phyloP scores from a whole-genome alignment of 2,329 filamentous ascomycete species.

The Alternaria gaisen region DNA sequence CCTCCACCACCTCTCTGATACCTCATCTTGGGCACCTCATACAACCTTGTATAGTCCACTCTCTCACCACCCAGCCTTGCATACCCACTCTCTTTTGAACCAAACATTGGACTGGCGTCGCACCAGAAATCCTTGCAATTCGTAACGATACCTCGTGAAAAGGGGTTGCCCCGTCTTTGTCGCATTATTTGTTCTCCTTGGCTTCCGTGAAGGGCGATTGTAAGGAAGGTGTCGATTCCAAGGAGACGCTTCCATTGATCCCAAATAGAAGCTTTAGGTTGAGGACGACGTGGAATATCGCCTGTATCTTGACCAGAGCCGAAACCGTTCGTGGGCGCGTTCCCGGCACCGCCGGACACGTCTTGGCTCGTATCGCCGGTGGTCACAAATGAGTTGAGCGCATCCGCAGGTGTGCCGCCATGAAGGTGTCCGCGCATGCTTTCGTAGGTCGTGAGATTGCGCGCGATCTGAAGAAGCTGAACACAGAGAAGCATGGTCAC shows the following conservation, averaged over 20 bases:
- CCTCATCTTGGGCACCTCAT: constrained; percentile 81
- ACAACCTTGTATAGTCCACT: constrained; percentile 89
- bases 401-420: constrained; percentile 63
- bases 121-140: constrained; percentile 99
- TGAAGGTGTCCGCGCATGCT: constrained; percentile 86
- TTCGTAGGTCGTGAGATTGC: constrained; percentile 95
- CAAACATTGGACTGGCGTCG: constrained; percentile 83
- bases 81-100: constrained; percentile 74
- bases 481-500: constrained; percentile 96
- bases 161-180: constrained; percentile 75
- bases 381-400: constrained; percentile 77
- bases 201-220: constrained; percentile 82
- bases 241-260: constrained; percentile 84
- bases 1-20: constrained; percentile 52
- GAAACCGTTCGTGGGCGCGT: constrained; percentile 61
- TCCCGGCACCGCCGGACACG: constrained; percentile 46
- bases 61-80: constrained; percentile 79
- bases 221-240: constrained; percentile 91
- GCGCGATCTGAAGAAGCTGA: constrained; percentile 89
- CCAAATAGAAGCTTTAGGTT: constrained; percentile 72
- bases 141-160: constrained; percentile 79
- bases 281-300: constrained; percentile 45
- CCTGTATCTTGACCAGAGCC: constrained; percentile 67
- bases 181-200: constrained; percentile 52
- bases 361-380: constrained; percentile 72